phyloP scores from a whole-genome alignment of 192 early-diverging fungal genomes.

The Rhizophagus clarus region DNA sequence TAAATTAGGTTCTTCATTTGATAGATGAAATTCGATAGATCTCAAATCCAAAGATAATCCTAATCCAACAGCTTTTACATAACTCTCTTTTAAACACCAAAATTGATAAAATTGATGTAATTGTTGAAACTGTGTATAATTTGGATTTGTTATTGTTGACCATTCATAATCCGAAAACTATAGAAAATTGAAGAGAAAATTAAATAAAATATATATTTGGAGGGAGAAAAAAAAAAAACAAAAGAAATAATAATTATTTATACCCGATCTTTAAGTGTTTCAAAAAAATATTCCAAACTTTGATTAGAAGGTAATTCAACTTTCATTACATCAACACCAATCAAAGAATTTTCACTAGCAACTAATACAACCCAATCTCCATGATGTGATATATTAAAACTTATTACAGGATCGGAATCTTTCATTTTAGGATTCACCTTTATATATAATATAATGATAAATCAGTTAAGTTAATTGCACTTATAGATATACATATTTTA shows the following conservation, averaged over 20 bases:
- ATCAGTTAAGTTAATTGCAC: too few species aligned
- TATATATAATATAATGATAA: too few species aligned
- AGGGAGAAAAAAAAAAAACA: background rate
- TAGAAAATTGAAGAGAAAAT: background rate
- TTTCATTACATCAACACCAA: conserved; percentile 58
- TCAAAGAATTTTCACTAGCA: conserved; percentile 34
- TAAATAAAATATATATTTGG: too few species aligned
- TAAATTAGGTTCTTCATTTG: conserved; percentile 15
- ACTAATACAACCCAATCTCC: conserved; percentile 63
- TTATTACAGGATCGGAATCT: background rate
- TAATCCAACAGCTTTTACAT: conserved; percentile 59
- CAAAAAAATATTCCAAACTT: conserved; percentile 41
- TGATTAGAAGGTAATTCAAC: conserved; percentile 43
- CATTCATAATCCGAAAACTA: conserved; percentile 37
- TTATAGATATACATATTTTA: too few species aligned
- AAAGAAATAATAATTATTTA: background rate
- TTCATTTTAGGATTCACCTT: background rate
- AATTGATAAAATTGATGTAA: conserved; percentile 49
- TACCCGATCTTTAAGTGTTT: conserved; percentile 41
- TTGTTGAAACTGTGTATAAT: conserved; percentile 25
- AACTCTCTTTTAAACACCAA: conserved; percentile 64
- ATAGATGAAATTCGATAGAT: conserved; percentile 47
- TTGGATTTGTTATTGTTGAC: conserved; percentile 17
- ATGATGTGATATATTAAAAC: conserved; percentile 62
- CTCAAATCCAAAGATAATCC: conserved; percentile 51